Evolutionary conservation across 2,329 filamentous ascomycete genomes (phyloP).

Genomic region (Microsporum canis): DNA sequence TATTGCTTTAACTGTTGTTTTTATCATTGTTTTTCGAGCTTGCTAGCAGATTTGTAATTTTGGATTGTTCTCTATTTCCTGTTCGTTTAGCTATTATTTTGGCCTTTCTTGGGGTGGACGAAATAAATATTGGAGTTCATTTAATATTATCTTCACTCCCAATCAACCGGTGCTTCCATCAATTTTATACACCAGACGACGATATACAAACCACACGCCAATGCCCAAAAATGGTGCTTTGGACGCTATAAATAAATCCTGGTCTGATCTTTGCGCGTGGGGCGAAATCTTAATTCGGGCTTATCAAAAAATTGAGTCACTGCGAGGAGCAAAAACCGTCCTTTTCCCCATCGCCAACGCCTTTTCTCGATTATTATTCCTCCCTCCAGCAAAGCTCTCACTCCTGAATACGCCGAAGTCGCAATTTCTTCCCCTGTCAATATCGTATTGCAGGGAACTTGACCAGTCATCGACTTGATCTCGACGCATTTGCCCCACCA

Average conservation of each 20-base stretch:
- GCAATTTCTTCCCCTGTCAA: background rate
- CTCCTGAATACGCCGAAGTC: background rate
- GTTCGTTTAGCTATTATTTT: conserved; percentile 4
- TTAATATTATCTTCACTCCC: background rate
- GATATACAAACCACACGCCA: no score
- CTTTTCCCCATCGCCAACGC: background rate
- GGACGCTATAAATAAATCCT: background rate
- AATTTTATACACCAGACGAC: background rate
- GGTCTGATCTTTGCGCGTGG: background rate
- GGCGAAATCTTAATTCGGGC: conserved; percentile 1
- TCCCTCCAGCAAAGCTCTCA: background rate
- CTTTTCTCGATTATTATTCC: background rate
- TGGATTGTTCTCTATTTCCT: background rate
- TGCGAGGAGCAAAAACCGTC: background rate
- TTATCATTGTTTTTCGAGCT: conserved; percentile 2
- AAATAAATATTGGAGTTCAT: background rate
- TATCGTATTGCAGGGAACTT: background rate
- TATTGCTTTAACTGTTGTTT: background rate
- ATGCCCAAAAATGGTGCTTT: no score
- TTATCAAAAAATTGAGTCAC: background rate
- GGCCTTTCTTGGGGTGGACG: background rate
- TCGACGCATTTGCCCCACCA: background rate
- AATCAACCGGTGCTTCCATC: background rate
- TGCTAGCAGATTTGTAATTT: conserved; percentile 2
- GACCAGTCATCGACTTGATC: background rate